Conservation (phyloP, 345 rosid species). For the Microthlaspi erraticum region DNA sequence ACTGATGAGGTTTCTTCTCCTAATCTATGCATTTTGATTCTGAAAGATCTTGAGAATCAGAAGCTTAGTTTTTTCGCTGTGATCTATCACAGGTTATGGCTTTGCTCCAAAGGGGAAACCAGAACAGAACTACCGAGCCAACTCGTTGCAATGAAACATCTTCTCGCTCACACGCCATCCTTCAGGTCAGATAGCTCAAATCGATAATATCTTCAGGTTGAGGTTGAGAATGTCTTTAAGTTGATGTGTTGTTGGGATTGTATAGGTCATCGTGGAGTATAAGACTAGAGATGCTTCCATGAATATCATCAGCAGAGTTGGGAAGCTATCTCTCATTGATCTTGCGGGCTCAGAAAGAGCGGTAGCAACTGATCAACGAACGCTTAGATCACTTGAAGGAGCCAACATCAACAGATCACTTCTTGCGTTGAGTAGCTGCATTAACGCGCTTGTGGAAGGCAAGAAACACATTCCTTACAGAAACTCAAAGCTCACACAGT, state of each 20-base stretch:
- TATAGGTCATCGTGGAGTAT: slow-evolving; percentile 80
- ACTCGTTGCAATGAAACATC: slow-evolving; percentile 94
- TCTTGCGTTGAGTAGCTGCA: slow-evolving; percentile 91
- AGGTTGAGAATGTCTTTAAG: neutral
- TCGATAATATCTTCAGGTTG: neutral
- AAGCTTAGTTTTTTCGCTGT: neutral
- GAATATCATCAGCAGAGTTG: slow-evolving; percentile 67
- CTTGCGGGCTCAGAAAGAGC: slow-evolving; percentile 99
- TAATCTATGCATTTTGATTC: neutral
- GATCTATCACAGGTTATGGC: slow-evolving; percentile 76
- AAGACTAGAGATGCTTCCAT: slow-evolving; percentile 66
- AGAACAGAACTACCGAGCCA: slow-evolving; percentile 93
- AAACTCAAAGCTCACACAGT: slow-evolving; percentile 95
- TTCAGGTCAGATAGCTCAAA: slow-evolving; percentile 60
- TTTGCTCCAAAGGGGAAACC: slow-evolving; percentile 90
- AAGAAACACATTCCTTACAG: slow-evolving; percentile 92
- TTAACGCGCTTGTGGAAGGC: slow-evolving; percentile 96
- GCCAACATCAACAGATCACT: slow-evolving; percentile 96
- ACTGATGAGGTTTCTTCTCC: slow-evolving; percentile 72
- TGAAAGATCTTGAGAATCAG: neutral
- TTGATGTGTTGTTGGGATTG: slow-evolving; percentile 26
- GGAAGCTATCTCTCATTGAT: slow-evolving; percentile 91
- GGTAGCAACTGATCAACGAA: slow-evolving; percentile 88
- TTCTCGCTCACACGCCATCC: slow-evolving; percentile 95
- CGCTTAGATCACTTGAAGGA: slow-evolving; percentile 89